Evolutionary conservation across 257 asterid species (phyloP).

Genomic region (Thymus mandschuricus): DNA sequence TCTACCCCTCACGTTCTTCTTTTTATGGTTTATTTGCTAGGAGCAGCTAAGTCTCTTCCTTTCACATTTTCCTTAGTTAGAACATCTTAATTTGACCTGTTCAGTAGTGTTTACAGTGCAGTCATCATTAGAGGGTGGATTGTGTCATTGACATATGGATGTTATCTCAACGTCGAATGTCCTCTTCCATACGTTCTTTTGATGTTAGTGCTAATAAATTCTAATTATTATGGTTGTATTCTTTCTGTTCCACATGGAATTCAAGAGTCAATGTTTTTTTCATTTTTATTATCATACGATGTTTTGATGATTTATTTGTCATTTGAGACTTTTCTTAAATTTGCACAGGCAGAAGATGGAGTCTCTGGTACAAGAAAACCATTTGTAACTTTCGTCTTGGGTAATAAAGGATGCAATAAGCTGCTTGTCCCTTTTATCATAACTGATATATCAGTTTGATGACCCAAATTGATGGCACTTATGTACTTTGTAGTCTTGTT

Average conservation of each 20-base stretch:
- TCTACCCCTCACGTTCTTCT: not conserved
- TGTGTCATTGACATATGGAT: slow-evolving; percentile 16
- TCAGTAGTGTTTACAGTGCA: not conserved
- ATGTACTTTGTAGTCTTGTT: slow-evolving; percentile 11
- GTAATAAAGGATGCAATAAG: slow-evolving; percentile 48
- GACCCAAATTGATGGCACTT: slow-evolving; percentile 12
- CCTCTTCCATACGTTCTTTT: not conserved
- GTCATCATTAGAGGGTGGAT: slow-evolving; percentile 8
- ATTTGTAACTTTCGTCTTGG: slow-evolving; percentile 79
- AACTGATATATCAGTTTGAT: slow-evolving; percentile 24
- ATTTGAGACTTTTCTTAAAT: slow-evolving; percentile 32
- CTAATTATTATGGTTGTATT: slow-evolving; percentile 5
- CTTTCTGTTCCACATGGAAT: slow-evolving; percentile 13
- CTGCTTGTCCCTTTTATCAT: slow-evolving; percentile 22
- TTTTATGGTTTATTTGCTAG: slow-evolving; percentile 11
- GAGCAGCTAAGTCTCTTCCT: not conserved
- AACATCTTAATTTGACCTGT: not conserved
- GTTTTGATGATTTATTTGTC: slow-evolving; percentile 9
- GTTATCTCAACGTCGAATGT: slow-evolving; percentile 26
- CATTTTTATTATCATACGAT: not conserved
- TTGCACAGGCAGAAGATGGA: slow-evolving; percentile 67
- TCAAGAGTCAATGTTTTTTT: not conserved
- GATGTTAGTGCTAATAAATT: not conserved
- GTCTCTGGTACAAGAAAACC: slow-evolving; percentile 53
- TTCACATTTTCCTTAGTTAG: not conserved